A percentile compares a stretch with the other conserved stretches of the same genome.
Conservation (phyloP, 2,329 filamentous ascomycete species). For the Shiraia sp. region DNA sequence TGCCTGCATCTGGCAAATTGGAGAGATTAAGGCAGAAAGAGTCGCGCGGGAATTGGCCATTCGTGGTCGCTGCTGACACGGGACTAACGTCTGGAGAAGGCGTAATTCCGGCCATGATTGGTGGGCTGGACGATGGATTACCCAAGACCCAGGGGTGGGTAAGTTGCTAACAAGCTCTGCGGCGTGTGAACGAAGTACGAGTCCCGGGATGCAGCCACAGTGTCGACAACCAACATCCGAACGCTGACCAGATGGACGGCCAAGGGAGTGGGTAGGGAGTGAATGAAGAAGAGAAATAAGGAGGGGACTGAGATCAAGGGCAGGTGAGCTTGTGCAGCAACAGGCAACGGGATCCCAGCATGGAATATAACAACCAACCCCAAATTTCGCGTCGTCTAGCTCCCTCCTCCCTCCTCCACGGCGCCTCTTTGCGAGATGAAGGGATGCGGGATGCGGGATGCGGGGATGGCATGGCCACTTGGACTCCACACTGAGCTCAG, state of each 20-base stretch:
- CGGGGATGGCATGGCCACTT: slow-evolving; percentile 38
- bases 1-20: slow-evolving; percentile 42
- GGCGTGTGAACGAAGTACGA: slow-evolving; percentile 32
- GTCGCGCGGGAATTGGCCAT: slow-evolving; percentile 44
- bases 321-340: slow-evolving; percentile 2
- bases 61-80: slow-evolving; percentile 47
- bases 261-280: too few species aligned
- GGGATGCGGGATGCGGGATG: slow-evolving; percentile 26
- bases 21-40: slow-evolving; percentile 47
- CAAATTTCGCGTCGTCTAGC: slow-evolving; percentile 26
- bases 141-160: too few species aligned
- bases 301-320: slow-evolving; percentile 2
- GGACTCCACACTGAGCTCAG: slow-evolving; percentile 37
- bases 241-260: too few species aligned
- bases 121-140: slow-evolving; percentile 31
- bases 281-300: slow-evolving; percentile 4
- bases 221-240: slow-evolving; percentile 15
- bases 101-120: slow-evolving; percentile 47
- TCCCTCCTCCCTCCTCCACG: slow-evolving; percentile 12
- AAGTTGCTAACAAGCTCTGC: slow-evolving; percentile 33
- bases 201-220: slow-evolving; percentile 33
- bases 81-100: slow-evolving; percentile 49
- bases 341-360: slow-evolving; percentile 16
- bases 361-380: slow-evolving; percentile 27
- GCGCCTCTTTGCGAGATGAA: slow-evolving; percentile 31